Base-by-base conservation (phyloP, 1,139 yeast genomes). In the Kodamaea alishanica region DNA sequence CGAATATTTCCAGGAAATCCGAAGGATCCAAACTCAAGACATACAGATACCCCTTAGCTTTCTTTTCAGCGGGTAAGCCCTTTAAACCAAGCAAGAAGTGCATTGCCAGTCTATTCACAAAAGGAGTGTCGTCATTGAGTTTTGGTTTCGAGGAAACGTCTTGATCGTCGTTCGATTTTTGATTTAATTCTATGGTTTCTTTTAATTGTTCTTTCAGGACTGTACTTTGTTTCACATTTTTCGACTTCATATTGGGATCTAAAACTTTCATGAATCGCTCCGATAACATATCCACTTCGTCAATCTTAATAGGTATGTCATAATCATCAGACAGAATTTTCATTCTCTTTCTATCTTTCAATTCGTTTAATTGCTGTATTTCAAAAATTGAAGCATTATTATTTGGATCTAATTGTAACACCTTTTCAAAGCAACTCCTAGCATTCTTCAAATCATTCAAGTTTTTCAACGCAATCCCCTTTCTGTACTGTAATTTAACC, bases 401-500 rank as follows among this genome's bases (percentile, higher is more conserved):
- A 0, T 42, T 34, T 0, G 77, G 72, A 37, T 81, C 86, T 4
- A 72, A 31, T 4, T 48, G 43, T 22, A 81, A 52, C 0, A 79
- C 85, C 10, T 54, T 48, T 12, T 60, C 49, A 35, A 76, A 69
- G n/a, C 67, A 51, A 2, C 43, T 44, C 9, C 49, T 49, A 0
- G 84, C 77, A 2, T 58, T 52, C 3, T 47, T 45, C 2, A 50
- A 35, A 4, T 64, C 56, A 1, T 65, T 61, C 33, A 70, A 51
- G 1, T 65, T 63, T 25, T 61, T 57, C 32, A 68, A 56, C 0
- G 83, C 79, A 2, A 69, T 41, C 0, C 84, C 82, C 40, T 69
- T 65, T 37, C 96, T 67, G 66, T 75, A 85, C 4, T 68, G 55
- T 1, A 85, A 59, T 54, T 87, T 87, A 5, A 72, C 60, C 31